Conservation (phyloP, 2,329 filamentous ascomycete species). For the Aaosphaeria pasadenensis region DNA sequence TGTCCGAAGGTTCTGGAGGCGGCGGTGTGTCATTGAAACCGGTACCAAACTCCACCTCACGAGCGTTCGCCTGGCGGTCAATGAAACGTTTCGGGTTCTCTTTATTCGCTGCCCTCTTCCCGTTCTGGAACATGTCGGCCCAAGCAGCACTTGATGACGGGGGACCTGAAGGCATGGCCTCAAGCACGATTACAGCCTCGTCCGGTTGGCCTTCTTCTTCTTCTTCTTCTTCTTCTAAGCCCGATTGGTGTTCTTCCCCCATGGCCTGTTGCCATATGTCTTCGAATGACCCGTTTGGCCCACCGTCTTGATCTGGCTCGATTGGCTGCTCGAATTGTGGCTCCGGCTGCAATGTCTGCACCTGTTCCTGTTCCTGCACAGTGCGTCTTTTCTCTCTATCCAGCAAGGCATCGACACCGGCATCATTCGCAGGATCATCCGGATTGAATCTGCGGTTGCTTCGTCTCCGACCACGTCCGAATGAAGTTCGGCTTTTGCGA, state of each 20-base stretch:
- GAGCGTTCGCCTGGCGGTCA: constrained; percentile 39
- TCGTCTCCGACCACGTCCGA: constrained; percentile 21
- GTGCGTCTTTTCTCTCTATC: constrained; percentile 16
- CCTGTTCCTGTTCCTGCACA: constrained; percentile 4
- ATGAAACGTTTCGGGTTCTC: constrained; percentile 36
- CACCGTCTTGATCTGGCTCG: constrained; percentile 3
- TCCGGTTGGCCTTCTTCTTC: too few species aligned
- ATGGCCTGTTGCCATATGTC: background rate
- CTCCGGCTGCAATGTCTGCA: background rate
- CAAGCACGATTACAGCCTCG: too few species aligned
- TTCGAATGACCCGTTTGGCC: background rate
- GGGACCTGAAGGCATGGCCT: background rate
- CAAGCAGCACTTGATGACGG: background rate
- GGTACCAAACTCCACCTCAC: constrained; percentile 38
- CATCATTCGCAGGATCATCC: constrained; percentile 17
- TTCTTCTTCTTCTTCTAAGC: constrained; percentile 2
- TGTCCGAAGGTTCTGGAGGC: constrained; percentile 2
- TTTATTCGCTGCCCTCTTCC: constrained; percentile 19
- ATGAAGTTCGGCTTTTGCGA: constrained; percentile 24
- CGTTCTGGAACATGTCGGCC: constrained; percentile 15
- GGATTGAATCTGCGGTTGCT: constrained; percentile 30
- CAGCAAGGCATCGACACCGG: constrained; percentile 11
- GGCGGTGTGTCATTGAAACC: constrained; percentile 23
- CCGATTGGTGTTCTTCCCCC: background rate
- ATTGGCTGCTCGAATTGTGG: constrained; percentile 4